These are phyloP conservation scores for Knufia petricola DNA, from an alignment of 2,329 filamentous ascomycete species.

Conservation along the genomic window DNA sequence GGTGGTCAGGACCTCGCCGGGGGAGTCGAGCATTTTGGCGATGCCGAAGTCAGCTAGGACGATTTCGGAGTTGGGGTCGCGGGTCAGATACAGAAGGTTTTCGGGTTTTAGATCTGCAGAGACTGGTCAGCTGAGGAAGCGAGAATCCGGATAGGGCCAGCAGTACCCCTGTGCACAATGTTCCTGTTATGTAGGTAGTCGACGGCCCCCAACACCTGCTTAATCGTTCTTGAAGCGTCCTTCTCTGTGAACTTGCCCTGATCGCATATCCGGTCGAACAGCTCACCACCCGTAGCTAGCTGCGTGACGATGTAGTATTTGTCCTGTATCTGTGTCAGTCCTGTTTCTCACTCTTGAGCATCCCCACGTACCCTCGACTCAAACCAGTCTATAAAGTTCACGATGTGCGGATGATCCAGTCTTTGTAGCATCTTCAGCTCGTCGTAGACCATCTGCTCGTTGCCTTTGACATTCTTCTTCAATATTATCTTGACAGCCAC, in stretches of 20 bases:
- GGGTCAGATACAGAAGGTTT: conserved; percentile 87
- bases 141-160: conserved; percentile 12
- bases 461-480: conserved; percentile 98
- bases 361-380: conserved; percentile 71
- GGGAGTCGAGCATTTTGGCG: conserved; percentile 89
- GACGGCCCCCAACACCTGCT: conserved; percentile 84
- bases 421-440: conserved; percentile 88
- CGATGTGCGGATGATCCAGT: conserved; percentile 88
- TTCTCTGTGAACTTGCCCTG: conserved; percentile 98
- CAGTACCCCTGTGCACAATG: conserved; percentile 81
- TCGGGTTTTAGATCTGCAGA: conserved; percentile 85
- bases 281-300: conserved; percentile 85
- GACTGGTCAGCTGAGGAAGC: conserved; percentile 15
- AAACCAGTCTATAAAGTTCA: conserved; percentile 97
- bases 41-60: conserved; percentile 97
- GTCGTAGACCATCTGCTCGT: conserved; percentile 97
- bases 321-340: conserved; percentile 50
- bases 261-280: conserved; percentile 97
- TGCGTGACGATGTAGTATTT: conserved; percentile 99
- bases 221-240: conserved; percentile 91
- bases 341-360: background rate
- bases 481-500: conserved; percentile 98
- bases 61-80: conserved; percentile 65
- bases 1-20: conserved; percentile 85
- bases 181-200: conserved; percentile 90